A percentile compares a stretch with the other conserved stretches of the same genome.
These are phyloP conservation scores for Magnusiomyces sp. DNA, from an alignment of 1,139 yeast species.

Conservation along the genomic window DNA sequence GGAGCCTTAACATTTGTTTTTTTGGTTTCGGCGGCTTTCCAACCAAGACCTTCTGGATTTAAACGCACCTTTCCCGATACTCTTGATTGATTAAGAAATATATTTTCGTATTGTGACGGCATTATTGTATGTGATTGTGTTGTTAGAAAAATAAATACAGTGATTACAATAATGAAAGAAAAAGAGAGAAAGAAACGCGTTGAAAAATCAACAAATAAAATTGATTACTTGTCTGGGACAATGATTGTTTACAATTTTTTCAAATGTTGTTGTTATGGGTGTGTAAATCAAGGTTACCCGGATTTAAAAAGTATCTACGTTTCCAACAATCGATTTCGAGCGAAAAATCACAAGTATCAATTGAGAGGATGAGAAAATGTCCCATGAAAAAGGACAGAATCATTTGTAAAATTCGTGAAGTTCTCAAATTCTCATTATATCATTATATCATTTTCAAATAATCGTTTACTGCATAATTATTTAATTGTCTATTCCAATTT, in stretches of 20 bases:
- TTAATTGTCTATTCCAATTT: constrained; percentile 17
- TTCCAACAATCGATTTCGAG: too few relatives aligned
- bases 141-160: not conserved
- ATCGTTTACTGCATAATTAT: too few relatives aligned
- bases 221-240: not conserved
- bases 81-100: constrained; percentile 80
- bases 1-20: constrained; percentile 41
- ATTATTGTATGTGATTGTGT: not conserved
- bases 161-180: not conserved
- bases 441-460: too few relatives aligned
- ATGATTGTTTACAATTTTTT: not conserved
- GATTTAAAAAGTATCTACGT: too few relatives aligned
- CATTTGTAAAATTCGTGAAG: too few relatives aligned
- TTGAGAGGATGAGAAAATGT: too few relatives aligned
- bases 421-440: too few relatives aligned
- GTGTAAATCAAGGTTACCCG: too few relatives aligned
- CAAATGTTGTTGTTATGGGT: not conserved
- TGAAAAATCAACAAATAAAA: not conserved
- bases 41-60: constrained; percentile 92
- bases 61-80: constrained; percentile 84
- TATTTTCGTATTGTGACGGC: constrained; percentile 64
- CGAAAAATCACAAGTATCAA: too few relatives aligned
- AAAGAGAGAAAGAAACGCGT: not conserved
- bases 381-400: too few relatives aligned
- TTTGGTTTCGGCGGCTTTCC: constrained; percentile 64